Base-by-base conservation (phyloP, 2,329 filamentous ascomycete species). In the Ambrosiella beaveri region DNA sequence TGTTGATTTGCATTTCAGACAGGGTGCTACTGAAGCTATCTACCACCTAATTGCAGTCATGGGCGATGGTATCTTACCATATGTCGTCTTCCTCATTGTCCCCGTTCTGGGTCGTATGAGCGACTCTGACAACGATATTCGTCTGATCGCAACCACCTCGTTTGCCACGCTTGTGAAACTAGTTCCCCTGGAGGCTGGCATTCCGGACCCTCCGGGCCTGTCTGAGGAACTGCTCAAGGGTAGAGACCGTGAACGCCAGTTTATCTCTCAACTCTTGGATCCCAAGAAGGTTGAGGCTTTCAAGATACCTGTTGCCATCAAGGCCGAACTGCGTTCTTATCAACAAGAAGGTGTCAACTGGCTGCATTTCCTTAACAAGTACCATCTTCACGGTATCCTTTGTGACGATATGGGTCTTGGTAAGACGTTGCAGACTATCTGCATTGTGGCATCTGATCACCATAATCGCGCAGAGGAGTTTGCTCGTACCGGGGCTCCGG, bases 401-500 rank as follows among this genome's bases (percentile, higher is more conserved):
- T 98, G 93, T 68, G 93, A 98, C 66, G 93, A 98, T 69, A 98
- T 98, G 93, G 93, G 93, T 66, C 85, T 98, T 36, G 93, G 93
- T 54, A 98, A 98, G 73, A 98, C 93, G 1, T 74, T 98, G 9
- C 93, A 98, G 69, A 98, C 94, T 0, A 80, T 98, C 19, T 98
- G 93, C 70, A 98, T 98, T 65, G 90, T 98, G 49, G 91, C 93
- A 8, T 97, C 90, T 71, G 93, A 98, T 68, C 93, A 98, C 67
- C 91, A 98, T 68, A 77, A 94, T 66, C 84, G 93, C 61, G 88
- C 88, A 0, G 88, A 96, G 66, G 89, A 97, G 66, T 97, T 85
- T 68, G 82, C 82, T 36, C 88, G 85, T 70, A 94, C 90, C 0
- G 79, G 84, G 52, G 82, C 87, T 36, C 76, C 81, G 0, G 93